Base-by-base conservation (phyloP, 2,329 filamentous ascomycete genomes). In the Fusarium staphyleae region DNA sequence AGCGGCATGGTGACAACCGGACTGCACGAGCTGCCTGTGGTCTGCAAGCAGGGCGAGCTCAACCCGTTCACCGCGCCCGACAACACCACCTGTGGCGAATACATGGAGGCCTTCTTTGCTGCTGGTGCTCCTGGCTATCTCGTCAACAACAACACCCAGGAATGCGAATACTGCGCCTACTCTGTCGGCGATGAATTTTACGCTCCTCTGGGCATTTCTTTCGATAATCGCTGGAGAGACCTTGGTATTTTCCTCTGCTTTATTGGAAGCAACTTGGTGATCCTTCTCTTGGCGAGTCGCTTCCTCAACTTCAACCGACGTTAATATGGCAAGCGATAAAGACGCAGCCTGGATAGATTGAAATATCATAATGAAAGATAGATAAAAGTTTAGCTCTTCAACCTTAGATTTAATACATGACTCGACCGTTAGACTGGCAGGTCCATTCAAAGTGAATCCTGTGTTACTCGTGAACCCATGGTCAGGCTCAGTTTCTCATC, bases 91-190 rank as follows among this genome's bases (percentile, higher is more conserved):
- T 67, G 65, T 9, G 65, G 65, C 35, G 65, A 67, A 36, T 67
- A 67, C 43, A 65, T 67, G 62, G 22, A 64, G 29, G 57, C 65
- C 0, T 67, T 67, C 44, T 67, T 67, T 19, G 46, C 77, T 3
- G 66, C 66, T 3, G 87, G 89, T n/a, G 88, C 87, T 0, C 69
- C 83, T 0, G 91, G 91, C 0, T 96, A 96, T 64, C 70, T 96
- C 3, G 78, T 84, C 30, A 77, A 86, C 65, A 87, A 89, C 61
- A 77, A 79, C 2, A 90, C 88, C 0, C 81, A 76, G 39, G 74
- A 79, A 16, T 96, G 92, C 75, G 77, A 88, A 66, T 96, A 96
- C 75, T 96, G 92, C 69, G 89, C 91, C 1, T 96, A 86, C 75
- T 86, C 82, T 57, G 76, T 90, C 11, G 92, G 91, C 24, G 89